Percentiles rank a stretch among this genome's conserved stretches.
These are phyloP conservation scores for Annulohypoxylon stygium DNA, from an alignment of 495 filamentous ascomycete species.

Conservation along the genomic window DNA sequence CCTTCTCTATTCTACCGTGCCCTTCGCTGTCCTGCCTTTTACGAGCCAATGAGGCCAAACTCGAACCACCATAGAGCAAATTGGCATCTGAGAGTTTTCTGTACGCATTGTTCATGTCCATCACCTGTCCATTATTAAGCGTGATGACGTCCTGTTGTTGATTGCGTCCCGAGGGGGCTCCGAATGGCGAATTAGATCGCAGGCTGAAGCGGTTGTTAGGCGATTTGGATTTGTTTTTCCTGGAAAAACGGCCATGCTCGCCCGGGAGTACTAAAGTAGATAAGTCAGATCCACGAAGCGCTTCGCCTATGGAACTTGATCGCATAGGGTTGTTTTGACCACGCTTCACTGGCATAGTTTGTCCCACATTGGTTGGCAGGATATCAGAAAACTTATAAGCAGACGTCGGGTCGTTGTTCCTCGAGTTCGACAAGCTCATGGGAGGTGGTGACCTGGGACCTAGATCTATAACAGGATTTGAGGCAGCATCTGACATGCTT, in stretches of 20 bases:
- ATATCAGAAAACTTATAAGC: constrained; percentile 68
- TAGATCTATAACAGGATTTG: constrained; percentile 56
- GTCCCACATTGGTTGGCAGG: constrained; percentile 61
- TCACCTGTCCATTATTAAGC: constrained; percentile 64
- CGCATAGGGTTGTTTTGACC: constrained; percentile 58
- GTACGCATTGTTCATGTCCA: constrained; percentile 72
- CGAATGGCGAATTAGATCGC: constrained; percentile 71
- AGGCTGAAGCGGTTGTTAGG: constrained; percentile 66
- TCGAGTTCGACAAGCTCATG: constrained; percentile 34
- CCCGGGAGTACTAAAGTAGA: constrained; percentile 58
- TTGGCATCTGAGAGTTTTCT: constrained; percentile 75
- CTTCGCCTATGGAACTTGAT: constrained; percentile 63
- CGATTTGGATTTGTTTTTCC: constrained; percentile 71
- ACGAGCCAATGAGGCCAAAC: constrained; percentile 65
- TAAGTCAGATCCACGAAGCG: constrained; percentile 61
- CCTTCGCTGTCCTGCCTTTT: constrained; percentile 61
- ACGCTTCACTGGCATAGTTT: constrained; percentile 56
- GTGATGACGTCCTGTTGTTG: constrained; percentile 55
- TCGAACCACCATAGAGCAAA: constrained; percentile 67
- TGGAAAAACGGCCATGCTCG: constrained; percentile 61
- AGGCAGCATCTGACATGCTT: constrained; percentile 66
- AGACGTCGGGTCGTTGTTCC: constrained; percentile 57
- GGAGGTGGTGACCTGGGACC: constrained; percentile 46
- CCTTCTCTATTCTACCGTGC: constrained; percentile 77
- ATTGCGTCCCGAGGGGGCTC: constrained; percentile 56